Percentiles rank a stretch among this genome's conserved stretches.
These are phyloP conservation scores for Petrea volubilis DNA, from an alignment of 257 asterid genomes.

Conservation along the genomic window DNA sequence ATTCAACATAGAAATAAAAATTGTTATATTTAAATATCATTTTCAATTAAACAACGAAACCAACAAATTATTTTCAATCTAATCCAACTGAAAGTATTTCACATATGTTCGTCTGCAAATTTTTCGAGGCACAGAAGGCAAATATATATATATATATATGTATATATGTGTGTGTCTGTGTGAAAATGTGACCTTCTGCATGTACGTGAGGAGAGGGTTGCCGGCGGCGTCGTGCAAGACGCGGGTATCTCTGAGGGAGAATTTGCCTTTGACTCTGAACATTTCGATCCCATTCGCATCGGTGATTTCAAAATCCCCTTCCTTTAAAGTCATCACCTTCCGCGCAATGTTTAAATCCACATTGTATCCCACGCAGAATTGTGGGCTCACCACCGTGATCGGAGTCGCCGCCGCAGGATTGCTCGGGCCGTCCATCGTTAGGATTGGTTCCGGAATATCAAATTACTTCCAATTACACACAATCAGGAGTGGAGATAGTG, in stretches of 20 bases:
- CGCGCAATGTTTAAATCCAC: slow-evolving; percentile 60
- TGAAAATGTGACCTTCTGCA: slow-evolving; percentile 52
- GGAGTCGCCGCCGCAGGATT: slow-evolving; percentile 25
- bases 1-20: no score
- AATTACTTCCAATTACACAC: not conserved
- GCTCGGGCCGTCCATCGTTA: slow-evolving; percentile 40
- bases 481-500: not conserved
- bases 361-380: slow-evolving; percentile 64
- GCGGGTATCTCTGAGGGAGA: slow-evolving; percentile 68
- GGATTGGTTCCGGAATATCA: not conserved
- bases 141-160: no score
- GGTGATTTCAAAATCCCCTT: slow-evolving; percentile 59
- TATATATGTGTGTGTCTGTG: no score
- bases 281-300: slow-evolving; percentile 64
- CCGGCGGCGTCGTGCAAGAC: slow-evolving; percentile 69
- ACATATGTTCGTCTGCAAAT: no score
- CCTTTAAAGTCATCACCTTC: slow-evolving; percentile 59
- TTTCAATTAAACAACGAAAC: no score
- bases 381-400: slow-evolving; percentile 60
- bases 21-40: no score
- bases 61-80: no score
- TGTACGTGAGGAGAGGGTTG: slow-evolving; percentile 65
- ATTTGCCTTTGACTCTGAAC: slow-evolving; percentile 62
- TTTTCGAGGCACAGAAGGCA: no score
- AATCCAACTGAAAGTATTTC: no score